Evolutionary conservation across 2,329 filamentous ascomycete species (phyloP), one percentile per base, ranked within the genome.

Genomic region (Fusarium armeniacum): DNA sequence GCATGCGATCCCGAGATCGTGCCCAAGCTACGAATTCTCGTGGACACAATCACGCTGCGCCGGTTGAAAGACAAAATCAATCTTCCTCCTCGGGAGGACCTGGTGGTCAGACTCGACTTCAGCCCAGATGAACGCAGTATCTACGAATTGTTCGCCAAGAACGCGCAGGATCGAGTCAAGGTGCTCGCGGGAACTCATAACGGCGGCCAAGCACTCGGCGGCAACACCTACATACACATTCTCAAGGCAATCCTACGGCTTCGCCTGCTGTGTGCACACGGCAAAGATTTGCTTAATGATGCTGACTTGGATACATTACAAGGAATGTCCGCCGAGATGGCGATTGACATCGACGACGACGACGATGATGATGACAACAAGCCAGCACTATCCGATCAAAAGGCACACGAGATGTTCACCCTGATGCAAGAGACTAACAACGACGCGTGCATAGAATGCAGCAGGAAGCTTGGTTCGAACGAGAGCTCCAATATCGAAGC

Each of bases 31-130:
- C 92, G 95, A 32, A 86, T 98, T 13, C 87, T 99, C 1, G 94
- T 99, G 11, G 93, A 97, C 76, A 96, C 93, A n/a, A 92, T 99
- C 70, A 98, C 96, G 0, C 84, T 99, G 12, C 91, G 96, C 28
- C 92, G 96, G 24, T 85, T 96, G 35, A 98, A 98, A 79, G 93
- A 98, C 78, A 94, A 91, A 79, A 94, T 98, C 63, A 86, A 97
- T 73, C 83, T 99, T 3, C 93, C 93, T 2, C 84, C 86, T 24
- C 89, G 93, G 20, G 85, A 87, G 13, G 95, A 98, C 75, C 82
- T 90, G 13, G 86, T 94, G 12, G 83, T 95, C 8, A 87, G 83
- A 65, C 87, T 99, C 6, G 83, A 91, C 3, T 98, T 98, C 76
- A 90, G 87, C 11, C 83, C 86, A 4, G 87, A 92, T 16, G 96